Percentiles rank a stretch among this genome's conserved stretches.
Evolutionary conservation across 2,329 filamentous ascomycete genomes (phyloP).

Genomic region (Penicillium brevicompactum): DNA sequence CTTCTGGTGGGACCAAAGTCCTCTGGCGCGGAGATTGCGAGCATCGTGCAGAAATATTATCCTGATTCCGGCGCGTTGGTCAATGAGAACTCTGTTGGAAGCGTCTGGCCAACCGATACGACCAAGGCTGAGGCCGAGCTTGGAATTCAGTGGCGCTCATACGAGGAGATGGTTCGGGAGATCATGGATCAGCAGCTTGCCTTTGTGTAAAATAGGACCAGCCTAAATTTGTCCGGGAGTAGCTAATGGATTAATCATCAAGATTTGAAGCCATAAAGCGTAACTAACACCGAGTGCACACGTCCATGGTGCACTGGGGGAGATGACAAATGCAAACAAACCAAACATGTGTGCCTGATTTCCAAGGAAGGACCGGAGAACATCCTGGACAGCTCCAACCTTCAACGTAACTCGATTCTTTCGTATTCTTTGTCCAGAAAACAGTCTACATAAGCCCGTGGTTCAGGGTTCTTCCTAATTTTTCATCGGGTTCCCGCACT

Average conservation of each 20-base stretch:
- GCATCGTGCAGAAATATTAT: constrained; percentile 17
- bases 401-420: neutral
- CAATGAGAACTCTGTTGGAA: constrained; percentile 1
- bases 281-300: too few species aligned
- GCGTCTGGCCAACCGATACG: constrained; percentile 8
- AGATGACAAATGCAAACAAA: constrained; percentile 6
- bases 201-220: neutral
- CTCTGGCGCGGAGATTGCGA: constrained; percentile 18
- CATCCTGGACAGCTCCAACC: constrained; percentile 7
- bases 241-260: too few species aligned
- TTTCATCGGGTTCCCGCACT: too few species aligned
- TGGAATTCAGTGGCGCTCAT: constrained; percentile 24
- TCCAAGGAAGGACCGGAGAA: constrained; percentile 10
- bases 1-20: constrained; percentile 12
- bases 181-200: constrained; percentile 26
- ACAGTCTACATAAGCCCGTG: neutral
- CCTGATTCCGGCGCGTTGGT: constrained; percentile 15
- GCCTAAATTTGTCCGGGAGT: neutral
- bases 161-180: constrained; percentile 21
- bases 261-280: too few species aligned
- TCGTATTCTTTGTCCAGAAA: neutral
- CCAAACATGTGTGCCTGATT: constrained; percentile 13
- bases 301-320: too few species aligned
- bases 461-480: neutral
- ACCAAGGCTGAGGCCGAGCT: constrained; percentile 24